Conservation (phyloP, 2,329 filamentous ascomycete species). For the Aspergillus sp. region DNA sequence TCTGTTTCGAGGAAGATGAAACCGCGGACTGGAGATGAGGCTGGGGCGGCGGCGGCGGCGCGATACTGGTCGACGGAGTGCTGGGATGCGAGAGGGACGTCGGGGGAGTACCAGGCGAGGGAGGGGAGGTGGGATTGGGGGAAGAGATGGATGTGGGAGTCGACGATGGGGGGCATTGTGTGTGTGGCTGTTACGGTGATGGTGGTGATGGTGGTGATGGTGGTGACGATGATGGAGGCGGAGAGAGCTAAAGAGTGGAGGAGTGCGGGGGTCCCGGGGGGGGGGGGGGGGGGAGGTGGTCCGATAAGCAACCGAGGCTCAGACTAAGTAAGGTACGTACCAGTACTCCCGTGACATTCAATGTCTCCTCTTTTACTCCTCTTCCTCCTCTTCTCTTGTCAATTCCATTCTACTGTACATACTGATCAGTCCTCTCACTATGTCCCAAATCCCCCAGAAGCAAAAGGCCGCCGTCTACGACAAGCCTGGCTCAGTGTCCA, state of each 20-base stretch:
- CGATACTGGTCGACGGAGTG: slow-evolving; percentile 58
- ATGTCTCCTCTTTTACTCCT: neutral
- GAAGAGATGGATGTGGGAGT: slow-evolving; percentile 88
- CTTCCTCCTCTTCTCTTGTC: neutral
- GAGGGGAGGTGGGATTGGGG: slow-evolving; percentile 56
- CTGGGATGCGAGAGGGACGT: slow-evolving; percentile 52
- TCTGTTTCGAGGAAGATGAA: slow-evolving; percentile 82
- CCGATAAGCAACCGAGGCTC: neutral
- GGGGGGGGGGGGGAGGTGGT: too few species aligned
- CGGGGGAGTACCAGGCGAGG: slow-evolving; percentile 59
- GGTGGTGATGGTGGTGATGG: too few species aligned
- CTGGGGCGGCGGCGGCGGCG: slow-evolving; percentile 31
- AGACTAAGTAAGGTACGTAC: neutral
- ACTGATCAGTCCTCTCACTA: slow-evolving; percentile 7
- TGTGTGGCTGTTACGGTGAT: too few species aligned
- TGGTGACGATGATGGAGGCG: too few species aligned
- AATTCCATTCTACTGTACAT: neutral
- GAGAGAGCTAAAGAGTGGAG: too few species aligned
- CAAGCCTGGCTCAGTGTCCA: slow-evolving; percentile 55
- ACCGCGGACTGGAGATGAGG: slow-evolving; percentile 45
- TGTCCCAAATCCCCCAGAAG: slow-evolving; percentile 44
- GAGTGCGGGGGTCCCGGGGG: neutral
- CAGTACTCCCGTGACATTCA: too few species aligned
- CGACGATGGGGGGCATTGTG: slow-evolving; percentile 52
- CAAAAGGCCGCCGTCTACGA: slow-evolving; percentile 58